Base-by-base conservation (phyloP, 2,329 filamentous ascomycete genomes). In the Monilinia aucupariae region DNA sequence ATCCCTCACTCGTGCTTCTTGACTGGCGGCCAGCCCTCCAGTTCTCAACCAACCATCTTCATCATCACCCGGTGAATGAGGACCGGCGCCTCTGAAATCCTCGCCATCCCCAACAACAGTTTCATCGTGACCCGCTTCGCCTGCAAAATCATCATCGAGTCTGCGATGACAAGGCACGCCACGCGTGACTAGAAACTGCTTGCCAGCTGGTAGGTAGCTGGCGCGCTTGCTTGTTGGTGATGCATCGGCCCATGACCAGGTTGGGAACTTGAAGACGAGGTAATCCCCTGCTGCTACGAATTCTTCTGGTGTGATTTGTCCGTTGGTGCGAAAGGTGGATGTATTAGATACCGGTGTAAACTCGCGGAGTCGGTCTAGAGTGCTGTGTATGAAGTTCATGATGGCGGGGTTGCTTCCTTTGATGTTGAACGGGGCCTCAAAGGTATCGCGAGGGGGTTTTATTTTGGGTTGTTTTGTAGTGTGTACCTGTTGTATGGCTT, bases 221-320 rank as follows among this genome's bases (percentile, higher is more conserved):
- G 90, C 90, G 67, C 92, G 88, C 75, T 91, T 90, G 66, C 85
- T 82, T 1, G 87, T 84, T n/a, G 87, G 85, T 62, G 93, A 90
- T 69, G 93, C 92, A 71, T 94, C 91, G 68, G 89, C 87, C 94
- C 94, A 99, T 56, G 91, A 89, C 94, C 94, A 99, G 64, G 93
- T 96, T 10, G 93, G 94, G 78, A 99, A 99, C 80, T 97, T 97
- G 86, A 96, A 96, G 73, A 96, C 92, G 45, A 99, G 86, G 76
- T 97, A 99, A 79, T 99, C 94, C 71, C 94, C 94, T 4, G 94
- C 94, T 4, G 90, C 88, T 58, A 97, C 82, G 76, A 99, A 99
- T 81, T 99, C 94, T 74, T 97, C 93, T 22, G 93, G 93, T 0
- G 93, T 97, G 77, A 99, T 94, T 79, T 97, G 90, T 68, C 94